Base-by-base conservation (phyloP, 805 yeast species). In the Ogataea neopini region DNA sequence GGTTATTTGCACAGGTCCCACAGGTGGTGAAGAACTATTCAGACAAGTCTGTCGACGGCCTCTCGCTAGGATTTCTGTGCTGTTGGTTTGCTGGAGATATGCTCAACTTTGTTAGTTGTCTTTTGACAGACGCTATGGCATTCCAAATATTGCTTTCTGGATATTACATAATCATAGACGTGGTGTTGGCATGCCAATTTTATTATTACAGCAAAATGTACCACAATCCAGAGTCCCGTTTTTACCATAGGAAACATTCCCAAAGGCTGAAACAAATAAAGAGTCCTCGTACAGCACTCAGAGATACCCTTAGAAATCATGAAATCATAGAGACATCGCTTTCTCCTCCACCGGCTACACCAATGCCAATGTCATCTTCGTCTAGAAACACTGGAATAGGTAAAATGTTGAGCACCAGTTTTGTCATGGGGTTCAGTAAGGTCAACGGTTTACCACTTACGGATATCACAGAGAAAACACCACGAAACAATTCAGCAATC, bases 1-100 rank as follows among this genome's bases (percentile, higher is more conserved):
- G 92, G 91, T 69, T 84, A 29, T 81, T 84, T 62, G 91, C 91
- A 2, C 91, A 84, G 62, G 59, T 81, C 14, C 91, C 91, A 1
- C 92, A 85, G 59, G 82, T 84, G 10, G 64, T 75, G 48, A 71
- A 76, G 56, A 85, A 84, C 60, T 81, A 81, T 61, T 63, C 67
- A 11, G 71, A 71, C 56, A 76, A 81, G 51, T 77, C 86, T 1
- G 86, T 86, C 4, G 87, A 79, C 15, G 91, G 91, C 2, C 71
- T 85, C 18, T 80, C 88, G 10, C 71, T 79, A 26, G 72, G 74
- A 4, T 85, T 85, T 54, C 72, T 85, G 3, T 51, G 73, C 9
- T 75, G 80, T 47, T 85, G 90, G 90, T 75, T 81, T 50, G 59
- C 73, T 45, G 92, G 91, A 8, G 88, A 83, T 58, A 63, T 74